These are phyloP conservation scores for Astraeus odoratus DNA, from an alignment of 768 basidiomycete genomes.

Conservation along the genomic window DNA sequence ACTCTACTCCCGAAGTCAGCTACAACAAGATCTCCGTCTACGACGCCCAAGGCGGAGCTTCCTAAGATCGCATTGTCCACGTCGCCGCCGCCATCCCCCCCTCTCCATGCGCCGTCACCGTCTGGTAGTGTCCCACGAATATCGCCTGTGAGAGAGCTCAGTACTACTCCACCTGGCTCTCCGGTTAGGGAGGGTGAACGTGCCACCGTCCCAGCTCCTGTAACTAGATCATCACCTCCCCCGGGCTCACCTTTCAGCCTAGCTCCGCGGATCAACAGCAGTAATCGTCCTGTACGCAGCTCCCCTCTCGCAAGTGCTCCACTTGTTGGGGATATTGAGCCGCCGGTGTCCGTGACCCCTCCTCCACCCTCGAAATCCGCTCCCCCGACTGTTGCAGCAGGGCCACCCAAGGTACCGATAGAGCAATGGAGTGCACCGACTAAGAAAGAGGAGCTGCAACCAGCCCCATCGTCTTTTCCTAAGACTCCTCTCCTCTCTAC, in stretches of 20 bases:
- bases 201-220: constrained; percentile 8
- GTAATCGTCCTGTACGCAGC: constrained; percentile 56
- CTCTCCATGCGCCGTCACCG: constrained; percentile 22
- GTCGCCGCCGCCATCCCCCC: constrained; percentile 27
- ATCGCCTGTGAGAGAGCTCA: constrained; percentile 34
- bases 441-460: constrained; percentile 13
- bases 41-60: constrained; percentile 51
- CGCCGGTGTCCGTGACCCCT: constrained; percentile 3
- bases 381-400: constrained; percentile 26
- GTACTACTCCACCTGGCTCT: constrained; percentile 62
- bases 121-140: constrained; percentile 13
- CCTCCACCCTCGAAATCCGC: constrained; percentile 13
- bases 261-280: constrained; percentile 50
- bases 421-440: constrained; percentile 26
- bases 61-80: constrained; percentile 32
- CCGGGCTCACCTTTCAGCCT: constrained; percentile 35
- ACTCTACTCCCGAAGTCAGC: constrained; percentile 27
- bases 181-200: constrained; percentile 38
- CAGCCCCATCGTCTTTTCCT: constrained; percentile 26
- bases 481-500: constrained; percentile 44
- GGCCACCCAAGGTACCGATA: constrained; percentile 34
- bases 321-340: constrained; percentile 37
- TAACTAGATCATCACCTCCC: constrained; percentile 12
- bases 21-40: constrained; percentile 45
- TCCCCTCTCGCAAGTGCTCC: constrained; percentile 63